These are phyloP conservation scores for Candida fluviatilis DNA, from an alignment of 805 yeast genomes.

Conservation along the genomic window DNA sequence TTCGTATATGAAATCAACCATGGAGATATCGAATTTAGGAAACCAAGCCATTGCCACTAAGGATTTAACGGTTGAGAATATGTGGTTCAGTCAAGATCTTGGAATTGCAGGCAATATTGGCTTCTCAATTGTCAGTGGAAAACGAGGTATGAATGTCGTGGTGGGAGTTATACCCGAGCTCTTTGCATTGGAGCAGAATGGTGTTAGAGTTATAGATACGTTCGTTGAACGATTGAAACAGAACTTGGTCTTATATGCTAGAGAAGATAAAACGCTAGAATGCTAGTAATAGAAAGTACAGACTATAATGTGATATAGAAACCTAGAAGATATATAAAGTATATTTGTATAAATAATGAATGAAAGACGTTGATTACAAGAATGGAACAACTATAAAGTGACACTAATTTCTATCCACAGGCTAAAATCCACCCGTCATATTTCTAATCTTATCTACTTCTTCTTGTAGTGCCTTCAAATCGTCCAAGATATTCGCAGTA, in stretches of 20 bases:
- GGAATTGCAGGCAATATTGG: constrained; percentile 13
- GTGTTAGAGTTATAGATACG: constrained; percentile 6
- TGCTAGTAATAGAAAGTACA: not conserved
- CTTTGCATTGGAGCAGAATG: constrained; percentile 6
- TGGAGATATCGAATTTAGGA: constrained; percentile 20
- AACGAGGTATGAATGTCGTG: constrained; percentile 15
- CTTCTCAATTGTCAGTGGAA: constrained; percentile 11
- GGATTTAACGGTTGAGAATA: constrained; percentile 9
- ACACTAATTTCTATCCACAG: too few relatives aligned
- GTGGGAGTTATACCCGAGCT: constrained; percentile 8
- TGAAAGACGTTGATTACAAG: too few relatives aligned
- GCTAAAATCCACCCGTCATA: constrained; percentile 42
- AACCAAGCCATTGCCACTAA: constrained; percentile 4
- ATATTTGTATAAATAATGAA: too few relatives aligned
- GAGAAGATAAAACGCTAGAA: not conserved
- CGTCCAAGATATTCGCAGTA: constrained; percentile 55
- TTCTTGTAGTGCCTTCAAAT: constrained; percentile 60
- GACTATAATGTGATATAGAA: not conserved
- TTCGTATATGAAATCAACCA: constrained; percentile 8
- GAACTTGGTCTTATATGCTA: constrained; percentile 1
- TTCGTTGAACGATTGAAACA: constrained; percentile 4
- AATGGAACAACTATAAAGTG: too few relatives aligned
- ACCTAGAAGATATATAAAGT: too few relatives aligned
- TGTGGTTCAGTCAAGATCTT: constrained; percentile 16
- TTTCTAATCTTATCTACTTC: constrained; percentile 59